Evolutionary conservation across 768 basidiomycete genomes (phyloP).

Genomic region (Calocybe gangraenosa): DNA sequence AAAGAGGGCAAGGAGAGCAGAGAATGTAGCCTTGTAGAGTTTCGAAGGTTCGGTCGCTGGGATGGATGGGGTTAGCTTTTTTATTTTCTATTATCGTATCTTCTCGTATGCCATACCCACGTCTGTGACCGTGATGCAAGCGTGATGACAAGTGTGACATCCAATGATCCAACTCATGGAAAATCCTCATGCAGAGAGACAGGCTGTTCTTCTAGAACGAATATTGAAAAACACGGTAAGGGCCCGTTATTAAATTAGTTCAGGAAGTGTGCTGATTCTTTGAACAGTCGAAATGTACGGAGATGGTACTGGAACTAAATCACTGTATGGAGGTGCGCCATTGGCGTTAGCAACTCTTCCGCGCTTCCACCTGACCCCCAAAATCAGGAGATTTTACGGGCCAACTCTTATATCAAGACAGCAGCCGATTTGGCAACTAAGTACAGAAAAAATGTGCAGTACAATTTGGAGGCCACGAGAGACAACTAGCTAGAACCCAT

Average conservation of each 20-base stretch:
- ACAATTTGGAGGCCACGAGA: slow-evolving; percentile 78
- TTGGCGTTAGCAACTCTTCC: neutral
- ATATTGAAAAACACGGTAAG: slow-evolving; percentile 87
- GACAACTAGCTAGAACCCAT: slow-evolving; percentile 23
- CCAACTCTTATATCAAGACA: slow-evolving; percentile 72
- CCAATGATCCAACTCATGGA: slow-evolving; percentile 54
- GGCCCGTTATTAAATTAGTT: neutral
- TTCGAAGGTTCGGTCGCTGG: slow-evolving; percentile 80
- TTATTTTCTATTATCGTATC: slow-evolving; percentile 1
- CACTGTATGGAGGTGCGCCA: slow-evolving; percentile 70
- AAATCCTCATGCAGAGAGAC: slow-evolving; percentile 91
- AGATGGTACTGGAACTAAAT: slow-evolving; percentile 85
- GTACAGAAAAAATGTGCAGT: slow-evolving; percentile 90
- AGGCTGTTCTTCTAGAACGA: slow-evolving; percentile 85
- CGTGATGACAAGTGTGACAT: slow-evolving; percentile 17
- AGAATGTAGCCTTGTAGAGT: slow-evolving; percentile 71
- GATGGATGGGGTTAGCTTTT: slow-evolving; percentile 71
- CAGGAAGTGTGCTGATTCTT: neutral
- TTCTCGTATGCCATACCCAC: slow-evolving; percentile 6
- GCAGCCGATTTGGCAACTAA: slow-evolving; percentile 83
- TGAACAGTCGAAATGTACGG: slow-evolving; percentile 91
- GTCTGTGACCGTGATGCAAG: slow-evolving; percentile 9
- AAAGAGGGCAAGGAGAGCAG: slow-evolving; percentile 57
- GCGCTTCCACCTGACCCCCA: too few relatives aligned
- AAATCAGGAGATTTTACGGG: slow-evolving; percentile 72